These are phyloP conservation scores for Amaranthus hypochondriacus DNA, from an alignment of 148 eudicot species.

Conservation along the genomic window DNA sequence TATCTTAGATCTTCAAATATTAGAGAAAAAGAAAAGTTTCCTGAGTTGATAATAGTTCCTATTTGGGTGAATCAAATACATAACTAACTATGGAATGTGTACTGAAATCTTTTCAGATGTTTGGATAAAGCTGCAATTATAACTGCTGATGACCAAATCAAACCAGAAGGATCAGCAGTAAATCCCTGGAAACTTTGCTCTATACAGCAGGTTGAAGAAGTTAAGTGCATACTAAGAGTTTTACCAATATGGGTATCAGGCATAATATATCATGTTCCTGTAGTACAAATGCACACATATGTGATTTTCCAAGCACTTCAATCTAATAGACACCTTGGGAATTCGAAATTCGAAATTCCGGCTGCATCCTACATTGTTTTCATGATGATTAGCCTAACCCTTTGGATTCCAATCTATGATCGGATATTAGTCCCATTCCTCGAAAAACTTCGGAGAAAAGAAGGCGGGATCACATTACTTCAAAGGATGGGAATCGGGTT, in stretches of 20 bases:
- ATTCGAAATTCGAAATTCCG: constrained; percentile 44
- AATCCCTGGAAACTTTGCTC: constrained; percentile 65
- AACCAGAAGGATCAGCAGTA: constrained; percentile 53
- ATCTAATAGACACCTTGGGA: constrained; percentile 44
- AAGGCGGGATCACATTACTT: constrained; percentile 73
- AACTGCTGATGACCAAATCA: constrained; percentile 34
- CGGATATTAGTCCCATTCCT: constrained; percentile 52
- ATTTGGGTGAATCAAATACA: neutral
- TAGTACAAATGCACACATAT: constrained; percentile 42
- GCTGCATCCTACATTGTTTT: constrained; percentile 65
- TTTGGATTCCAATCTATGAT: constrained; percentile 57
- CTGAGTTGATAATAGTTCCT: no score
- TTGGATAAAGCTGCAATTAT: constrained; percentile 53
- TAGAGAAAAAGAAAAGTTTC: no score
- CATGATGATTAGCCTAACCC: constrained; percentile 51
- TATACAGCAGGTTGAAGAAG: constrained; percentile 68
- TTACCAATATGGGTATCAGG: constrained; percentile 68
- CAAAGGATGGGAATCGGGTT: constrained; percentile 82
- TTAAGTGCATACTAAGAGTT: constrained; percentile 53
- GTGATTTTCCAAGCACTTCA: constrained; percentile 71
- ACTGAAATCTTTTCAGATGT: constrained; percentile 30
- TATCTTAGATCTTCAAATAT: no score
- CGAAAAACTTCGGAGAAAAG: constrained; percentile 40
- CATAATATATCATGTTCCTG: constrained; percentile 41
- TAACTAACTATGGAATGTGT: neutral